These are phyloP conservation scores for Ogataea pini DNA, from an alignment of 805 yeast species.

Conservation along the genomic window DNA sequence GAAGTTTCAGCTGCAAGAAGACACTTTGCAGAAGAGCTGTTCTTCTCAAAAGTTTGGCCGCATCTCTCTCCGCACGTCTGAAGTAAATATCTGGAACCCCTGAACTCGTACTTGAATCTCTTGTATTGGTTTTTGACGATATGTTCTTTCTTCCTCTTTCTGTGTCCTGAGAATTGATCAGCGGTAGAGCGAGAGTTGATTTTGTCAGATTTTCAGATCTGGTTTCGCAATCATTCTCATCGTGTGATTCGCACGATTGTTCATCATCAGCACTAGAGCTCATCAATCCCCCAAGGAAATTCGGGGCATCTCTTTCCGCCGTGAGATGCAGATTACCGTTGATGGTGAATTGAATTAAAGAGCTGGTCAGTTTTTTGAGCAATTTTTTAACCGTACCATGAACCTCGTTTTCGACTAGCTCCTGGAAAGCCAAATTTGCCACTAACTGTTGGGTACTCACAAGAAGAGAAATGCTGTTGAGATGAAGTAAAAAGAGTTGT, in stretches of 20 bases:
- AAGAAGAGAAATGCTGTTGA: conserved; percentile 54
- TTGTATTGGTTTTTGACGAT: neutral
- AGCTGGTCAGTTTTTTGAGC: conserved; percentile 51
- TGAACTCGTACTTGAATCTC: conserved; percentile 12
- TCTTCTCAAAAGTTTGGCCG: conserved; percentile 21
- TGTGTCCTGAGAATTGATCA: neutral
- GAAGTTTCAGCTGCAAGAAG: conserved; percentile 18
- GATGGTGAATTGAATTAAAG: conserved; percentile 63
- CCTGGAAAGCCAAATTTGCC: conserved; percentile 53
- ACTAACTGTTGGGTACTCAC: conserved; percentile 55
- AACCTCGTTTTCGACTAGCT: conserved; percentile 47
- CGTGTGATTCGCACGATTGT: conserved; percentile 5
- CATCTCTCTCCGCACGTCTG: conserved; percentile 28
- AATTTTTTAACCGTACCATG: conserved; percentile 49
- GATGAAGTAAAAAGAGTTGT: conserved; percentile 52
- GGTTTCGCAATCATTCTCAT: neutral
- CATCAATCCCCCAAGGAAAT: conserved; percentile 26
- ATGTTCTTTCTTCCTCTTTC: conserved; percentile 3
- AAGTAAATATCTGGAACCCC: conserved; percentile 19
- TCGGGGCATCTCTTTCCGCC: conserved; percentile 28
- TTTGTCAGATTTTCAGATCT: neutral
- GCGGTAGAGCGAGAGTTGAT: neutral
- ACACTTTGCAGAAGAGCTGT: conserved; percentile 19
- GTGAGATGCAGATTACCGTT: conserved; percentile 63
- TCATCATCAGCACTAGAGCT: conserved; percentile 21